Base-by-base conservation (phyloP, 345 rosid genomes). In the Citrus medica region DNA sequence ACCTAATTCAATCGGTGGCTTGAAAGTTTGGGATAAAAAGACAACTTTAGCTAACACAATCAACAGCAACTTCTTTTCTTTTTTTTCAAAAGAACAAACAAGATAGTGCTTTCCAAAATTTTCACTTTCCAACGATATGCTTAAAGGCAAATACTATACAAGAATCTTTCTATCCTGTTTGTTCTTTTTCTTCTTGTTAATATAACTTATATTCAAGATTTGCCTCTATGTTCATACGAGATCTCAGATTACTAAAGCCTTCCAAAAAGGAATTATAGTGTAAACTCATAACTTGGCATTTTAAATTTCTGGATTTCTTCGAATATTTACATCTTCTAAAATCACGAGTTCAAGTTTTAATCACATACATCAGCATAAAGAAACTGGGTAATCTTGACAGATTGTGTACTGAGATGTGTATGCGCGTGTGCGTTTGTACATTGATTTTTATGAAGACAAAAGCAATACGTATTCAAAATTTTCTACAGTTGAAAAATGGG, bases 111-210 rank as follows among this genome's bases (percentile, higher is more conserved):
- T 76, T 76, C 69, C 27, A 33, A 58, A 64, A 13, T 28, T 75
- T 46, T 64, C 78, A 64, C 70, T 75, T 75, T 63, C 79, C 61
- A 53, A 55, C 12, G 40, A 64, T 37, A 9, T 67, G 55, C 65
- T 55, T 65, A 76, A 76, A 76, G 78, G 35, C 53, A 32, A 76
- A 51, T 24, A 55, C 73, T 76, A 19, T 67, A 22, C 13, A 76
- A 66, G 53, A 66, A 76, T 66, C 64, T 65, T 65, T 51, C 12
- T 59, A 8, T 70, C 13, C 14, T 51, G 9, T 70, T 28, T 35
- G 25, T 46, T 51, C 32, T 75, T 64, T n/a, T 33, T 16, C 58
- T 65, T 30, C 61, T 21, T 66, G 25, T 14, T 46, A 28, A 37
- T 25, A 8, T 25, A 25, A 37, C 17, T 22, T 40, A 16, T 37